Conservation (phyloP, 2,329 filamentous ascomycete genomes). For the Curvularia hawaiiensis region DNA sequence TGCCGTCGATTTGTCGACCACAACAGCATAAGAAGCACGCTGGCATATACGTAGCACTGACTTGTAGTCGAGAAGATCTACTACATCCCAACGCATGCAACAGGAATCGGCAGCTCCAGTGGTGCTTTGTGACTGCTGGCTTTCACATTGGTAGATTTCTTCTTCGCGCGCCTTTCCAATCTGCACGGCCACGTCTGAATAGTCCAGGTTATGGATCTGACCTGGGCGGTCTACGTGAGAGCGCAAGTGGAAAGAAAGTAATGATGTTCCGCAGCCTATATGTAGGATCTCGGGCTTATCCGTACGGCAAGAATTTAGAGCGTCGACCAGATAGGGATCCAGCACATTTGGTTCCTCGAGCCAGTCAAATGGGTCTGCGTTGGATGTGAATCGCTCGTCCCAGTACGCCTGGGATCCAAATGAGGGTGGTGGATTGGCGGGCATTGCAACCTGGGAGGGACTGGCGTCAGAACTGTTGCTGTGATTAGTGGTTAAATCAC, state of each 20-base stretch:
- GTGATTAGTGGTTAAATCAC: constrained; percentile 2
- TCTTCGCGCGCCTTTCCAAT: constrained; percentile 39
- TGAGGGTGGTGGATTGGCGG: constrained; percentile 28
- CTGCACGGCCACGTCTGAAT: constrained; percentile 43
- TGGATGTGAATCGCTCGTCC: constrained; percentile 44
- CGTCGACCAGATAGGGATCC: constrained; percentile 35
- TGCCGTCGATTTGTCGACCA: constrained; percentile 48
- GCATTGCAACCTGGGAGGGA: constrained; percentile 3
- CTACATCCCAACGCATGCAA: constrained; percentile 41
- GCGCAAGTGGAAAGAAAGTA: constrained; percentile 46
- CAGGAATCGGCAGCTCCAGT: background rate
- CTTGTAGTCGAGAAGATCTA: constrained; percentile 43
- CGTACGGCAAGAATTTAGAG: constrained; percentile 20
- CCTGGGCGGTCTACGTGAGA: constrained; percentile 34
- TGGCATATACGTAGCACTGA: constrained; percentile 35
- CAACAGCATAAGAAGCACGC: constrained; percentile 35
- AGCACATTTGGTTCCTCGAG: constrained; percentile 39
- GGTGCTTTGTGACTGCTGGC: background rate
- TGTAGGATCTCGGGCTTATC: constrained; percentile 40
- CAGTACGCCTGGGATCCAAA: constrained; percentile 47
- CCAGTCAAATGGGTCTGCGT: constrained; percentile 47
- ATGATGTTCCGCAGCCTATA: constrained; percentile 48
- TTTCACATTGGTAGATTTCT: constrained; percentile 24
- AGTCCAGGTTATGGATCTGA: constrained; percentile 48
- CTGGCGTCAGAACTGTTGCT: constrained; percentile 4